phyloP scores from a whole-genome alignment of 108 stramenopile genomes.

The Mediolabrus comicus region DNA sequence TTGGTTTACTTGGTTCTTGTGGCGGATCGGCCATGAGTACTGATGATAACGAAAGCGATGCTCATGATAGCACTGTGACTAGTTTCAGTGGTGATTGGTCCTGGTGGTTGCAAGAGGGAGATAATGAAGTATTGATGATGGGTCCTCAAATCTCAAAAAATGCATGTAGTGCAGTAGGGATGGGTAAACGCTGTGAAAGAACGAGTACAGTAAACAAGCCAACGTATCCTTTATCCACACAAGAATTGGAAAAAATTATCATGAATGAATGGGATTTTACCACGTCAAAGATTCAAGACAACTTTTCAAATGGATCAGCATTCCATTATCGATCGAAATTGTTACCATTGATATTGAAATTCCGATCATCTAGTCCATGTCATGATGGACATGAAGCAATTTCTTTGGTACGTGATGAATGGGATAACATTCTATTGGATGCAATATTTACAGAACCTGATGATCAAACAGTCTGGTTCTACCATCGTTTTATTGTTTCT shows the following conservation, averaged over 20 bases:
- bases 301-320: constrained; percentile 97
- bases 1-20: constrained; percentile 30
- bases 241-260: constrained; percentile 39
- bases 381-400: constrained; percentile 1
- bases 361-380: neutral
- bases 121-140: constrained; percentile 31
- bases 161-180: constrained; percentile 1
- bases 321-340: constrained; percentile 94
- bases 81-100: constrained; percentile 33
- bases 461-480: constrained; percentile 98
- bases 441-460: constrained; percentile 98
- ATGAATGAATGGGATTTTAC: constrained; percentile 89
- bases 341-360: constrained; percentile 49
- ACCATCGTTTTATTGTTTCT: constrained; percentile 75
- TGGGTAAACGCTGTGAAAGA: neutral
- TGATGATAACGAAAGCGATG: constrained; percentile 3
- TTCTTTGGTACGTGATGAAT: constrained; percentile 49
- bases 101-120: constrained; percentile 7
- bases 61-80: neutral
- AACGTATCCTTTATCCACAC: constrained; percentile 9
- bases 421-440: constrained; percentile 59
- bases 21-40: constrained; percentile 20
- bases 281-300: constrained; percentile 78
- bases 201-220: neutral
- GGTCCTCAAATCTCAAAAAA: constrained; percentile 51